Percentiles rank a stretch among this genome's conserved stretches.
phyloP scores from a whole-genome alignment of 257 asterid genomes.

The Primulina huaijiensis region DNA sequence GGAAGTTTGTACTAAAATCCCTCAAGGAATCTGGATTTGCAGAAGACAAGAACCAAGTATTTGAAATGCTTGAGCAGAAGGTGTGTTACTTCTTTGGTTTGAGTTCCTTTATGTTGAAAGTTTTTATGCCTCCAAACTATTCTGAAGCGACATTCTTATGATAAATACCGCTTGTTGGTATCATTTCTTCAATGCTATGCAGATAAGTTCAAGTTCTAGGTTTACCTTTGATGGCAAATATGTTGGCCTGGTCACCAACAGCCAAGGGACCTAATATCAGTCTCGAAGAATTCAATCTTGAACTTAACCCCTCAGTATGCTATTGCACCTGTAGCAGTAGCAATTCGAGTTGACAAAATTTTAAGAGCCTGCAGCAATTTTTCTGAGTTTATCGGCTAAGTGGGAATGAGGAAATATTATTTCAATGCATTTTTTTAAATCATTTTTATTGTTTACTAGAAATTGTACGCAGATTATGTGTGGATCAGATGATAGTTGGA shows the following conservation, averaged over 20 bases:
- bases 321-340: neutral
- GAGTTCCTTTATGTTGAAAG: neutral
- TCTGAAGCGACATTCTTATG: neutral
- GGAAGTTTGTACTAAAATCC: conserved; percentile 50
- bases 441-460: neutral
- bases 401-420: neutral
- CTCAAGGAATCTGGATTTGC: conserved; percentile 55
- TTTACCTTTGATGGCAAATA: conserved; percentile 58
- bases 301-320: neutral
- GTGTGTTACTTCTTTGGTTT: conserved; percentile 34
- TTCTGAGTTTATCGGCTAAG: neutral
- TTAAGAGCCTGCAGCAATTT: neutral
- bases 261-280: conserved; percentile 23
- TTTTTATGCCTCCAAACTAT: neutral
- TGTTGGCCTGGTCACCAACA: conserved; percentile 45
- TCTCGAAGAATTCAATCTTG: neutral
- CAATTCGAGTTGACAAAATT: neutral
- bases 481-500: neutral
- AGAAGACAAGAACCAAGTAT: conserved; percentile 41
- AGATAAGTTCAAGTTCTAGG: conserved; percentile 69
- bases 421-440: neutral
- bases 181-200: conserved; percentile 25
- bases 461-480: no score
- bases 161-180: neutral
- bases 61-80: conserved; percentile 55